Conservation (phyloP, 805 yeast genomes). For the Lipomyces spencermartinsiae region DNA sequence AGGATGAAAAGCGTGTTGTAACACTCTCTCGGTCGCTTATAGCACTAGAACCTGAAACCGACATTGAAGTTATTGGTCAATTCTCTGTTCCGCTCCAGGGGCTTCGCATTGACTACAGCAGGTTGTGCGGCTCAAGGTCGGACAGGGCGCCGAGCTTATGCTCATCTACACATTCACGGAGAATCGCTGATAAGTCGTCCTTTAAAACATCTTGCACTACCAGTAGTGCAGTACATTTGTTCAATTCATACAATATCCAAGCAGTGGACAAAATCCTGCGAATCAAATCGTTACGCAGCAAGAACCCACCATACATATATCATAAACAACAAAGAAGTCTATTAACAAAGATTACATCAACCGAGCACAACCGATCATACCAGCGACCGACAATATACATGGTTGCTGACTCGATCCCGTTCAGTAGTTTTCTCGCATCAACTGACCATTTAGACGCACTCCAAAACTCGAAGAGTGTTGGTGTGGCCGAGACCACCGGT, state of each 20-base stretch:
- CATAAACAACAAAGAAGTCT: background rate
- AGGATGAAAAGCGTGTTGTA: conserved; percentile 8
- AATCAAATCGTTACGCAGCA: background rate
- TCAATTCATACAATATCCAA: background rate
- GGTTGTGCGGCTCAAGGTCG: too few species aligned
- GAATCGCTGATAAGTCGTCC: background rate
- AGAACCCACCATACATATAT: background rate
- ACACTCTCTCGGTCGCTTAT: background rate
- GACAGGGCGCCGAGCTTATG: too few species aligned
- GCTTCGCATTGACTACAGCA: too few species aligned
- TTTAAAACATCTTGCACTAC: conserved; percentile 3
- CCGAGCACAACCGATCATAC: background rate
- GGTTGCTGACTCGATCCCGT: background rate
- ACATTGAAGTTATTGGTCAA: background rate
- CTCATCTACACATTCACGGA: background rate
- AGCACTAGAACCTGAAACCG: background rate
- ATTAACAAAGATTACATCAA: background rate
- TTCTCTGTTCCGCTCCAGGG: too few species aligned
- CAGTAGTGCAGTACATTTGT: background rate
- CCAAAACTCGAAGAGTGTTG: conserved; percentile 92
- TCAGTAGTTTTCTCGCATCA: background rate
- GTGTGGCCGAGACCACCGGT: conserved; percentile 98
- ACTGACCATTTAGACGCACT: conserved; percentile 41
- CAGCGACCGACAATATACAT: background rate
- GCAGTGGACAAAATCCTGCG: background rate